phyloP scores from a whole-genome alignment of 2,329 filamentous ascomycete genomes.

The Zasmidium citrigriseum region DNA sequence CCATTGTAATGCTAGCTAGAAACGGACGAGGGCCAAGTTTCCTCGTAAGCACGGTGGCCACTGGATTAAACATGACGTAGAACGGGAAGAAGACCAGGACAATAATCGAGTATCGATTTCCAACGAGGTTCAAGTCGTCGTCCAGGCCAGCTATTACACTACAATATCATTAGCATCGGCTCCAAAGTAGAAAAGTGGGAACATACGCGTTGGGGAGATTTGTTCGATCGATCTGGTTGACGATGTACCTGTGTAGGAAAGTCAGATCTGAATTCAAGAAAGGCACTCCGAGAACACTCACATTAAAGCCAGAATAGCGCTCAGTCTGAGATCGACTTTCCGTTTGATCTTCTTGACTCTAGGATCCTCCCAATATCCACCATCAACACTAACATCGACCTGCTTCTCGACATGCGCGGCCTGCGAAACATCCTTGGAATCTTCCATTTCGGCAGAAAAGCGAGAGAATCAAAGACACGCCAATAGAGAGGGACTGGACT shows the following conservation, averaged over 20 bases:
- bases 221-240: conserved; percentile 11
- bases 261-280: neutral
- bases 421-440: neutral
- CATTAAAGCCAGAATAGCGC: conserved; percentile 9
- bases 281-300: neutral
- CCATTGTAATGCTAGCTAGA: conserved; percentile 37
- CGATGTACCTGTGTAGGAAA: neutral
- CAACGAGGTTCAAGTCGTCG: neutral
- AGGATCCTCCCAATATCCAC: conserved; percentile 9
- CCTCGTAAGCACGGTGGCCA: conserved; percentile 66
- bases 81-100: conserved; percentile 72
- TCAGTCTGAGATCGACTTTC: conserved; percentile 8
- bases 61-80: conserved; percentile 70
- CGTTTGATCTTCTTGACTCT: conserved; percentile 12
- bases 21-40: conserved; percentile 53
- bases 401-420: neutral
- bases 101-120: conserved; percentile 47
- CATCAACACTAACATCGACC: neutral
- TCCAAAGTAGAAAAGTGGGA: neutral
- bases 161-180: neutral
- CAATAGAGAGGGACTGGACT: neutral
- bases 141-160: conserved; percentile 6
- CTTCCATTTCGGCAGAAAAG: neutral
- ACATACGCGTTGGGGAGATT: conserved; percentile 14
- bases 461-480: neutral